Evolutionary conservation across 1,284 basidiomycete species (phyloP), one percentile per base, ranked within the genome.

Genomic region (Fomitopsis betulina): DNA sequence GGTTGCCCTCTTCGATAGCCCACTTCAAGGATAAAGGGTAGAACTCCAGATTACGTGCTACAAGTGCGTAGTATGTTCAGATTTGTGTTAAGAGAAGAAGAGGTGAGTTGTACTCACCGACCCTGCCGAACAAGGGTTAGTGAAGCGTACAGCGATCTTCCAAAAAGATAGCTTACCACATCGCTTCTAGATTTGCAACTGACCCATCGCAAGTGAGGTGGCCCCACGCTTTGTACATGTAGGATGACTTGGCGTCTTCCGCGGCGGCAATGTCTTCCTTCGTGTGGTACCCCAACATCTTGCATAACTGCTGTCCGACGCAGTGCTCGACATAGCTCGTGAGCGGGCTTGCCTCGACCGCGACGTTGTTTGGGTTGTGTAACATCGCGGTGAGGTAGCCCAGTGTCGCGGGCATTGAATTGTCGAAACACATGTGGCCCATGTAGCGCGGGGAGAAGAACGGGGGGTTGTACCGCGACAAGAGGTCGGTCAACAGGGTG

Each of bases 141-240:
- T 12, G 17, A 12, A 5, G 21, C n/a, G 4, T 17, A 13, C 23
- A 19, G 12, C 8, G 33, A 17, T 23, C 10, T 23, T 21, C 12
- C 12, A 37, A 32, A 1, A 9, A 25, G 13, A 19, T 53, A 32
- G 59, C 73, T 53, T 56, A 75, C 78, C 78, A 80, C 54, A 80
- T 74, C 5, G 79, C 76, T 63, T 81, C 79, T 55, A 79, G 55
- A 58, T 81, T 81, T 0, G 79, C 79, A 9, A 80, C 66, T 13
- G 77, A 72, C 13, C 79, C 79, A 51, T 72, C 79, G 42, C 71
- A 75, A 7, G 77, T 70, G 50, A 80, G 75, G 61, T 81, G 79
- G 1, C 79, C 79, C 78, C 78, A 81, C 15, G 65, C 67, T 6
- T 56, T 57, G 49, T 45, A 53, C 21, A 55, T 57, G 40, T 45